These are phyloP conservation scores for Termitomyces sp. DNA, from an alignment of 768 basidiomycete species.

Conservation along the genomic window DNA sequence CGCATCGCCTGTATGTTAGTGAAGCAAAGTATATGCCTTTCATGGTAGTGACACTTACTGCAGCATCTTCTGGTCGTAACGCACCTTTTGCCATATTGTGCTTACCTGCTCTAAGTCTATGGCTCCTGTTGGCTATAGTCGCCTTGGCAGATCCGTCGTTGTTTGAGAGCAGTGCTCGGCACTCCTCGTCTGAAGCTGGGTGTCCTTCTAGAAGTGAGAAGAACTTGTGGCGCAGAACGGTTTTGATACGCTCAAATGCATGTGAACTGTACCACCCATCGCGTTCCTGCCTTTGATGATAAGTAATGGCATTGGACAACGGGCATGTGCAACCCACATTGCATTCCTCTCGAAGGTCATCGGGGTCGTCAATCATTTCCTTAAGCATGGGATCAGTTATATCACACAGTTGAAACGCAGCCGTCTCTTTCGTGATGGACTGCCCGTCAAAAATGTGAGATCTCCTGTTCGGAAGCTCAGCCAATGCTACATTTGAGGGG, in stretches of 20 bases:
- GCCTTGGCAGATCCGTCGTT: constrained; percentile 39
- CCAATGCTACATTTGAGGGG: not conserved
- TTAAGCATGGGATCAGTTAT: constrained; percentile 84
- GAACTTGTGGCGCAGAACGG: constrained; percentile 82
- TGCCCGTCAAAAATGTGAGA: constrained; percentile 91
- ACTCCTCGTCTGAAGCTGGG: constrained; percentile 71
- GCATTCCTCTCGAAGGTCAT: constrained; percentile 67
- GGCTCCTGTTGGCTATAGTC: constrained; percentile 39
- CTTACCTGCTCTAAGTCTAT: constrained; percentile 64
- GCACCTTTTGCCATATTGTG: constrained; percentile 92
- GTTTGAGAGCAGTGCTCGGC: constrained; percentile 55
- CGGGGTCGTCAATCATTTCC: constrained; percentile 73
- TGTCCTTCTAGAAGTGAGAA: constrained; percentile 75
- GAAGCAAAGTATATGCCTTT: not conserved
- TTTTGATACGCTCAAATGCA: constrained; percentile 81
- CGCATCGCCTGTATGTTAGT: constrained; percentile 54
- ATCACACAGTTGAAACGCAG: constrained; percentile 93
- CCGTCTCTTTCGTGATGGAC: constrained; percentile 77
- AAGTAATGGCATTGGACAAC: not conserved
- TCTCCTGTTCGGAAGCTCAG: constrained; percentile 34
- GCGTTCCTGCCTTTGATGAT: constrained; percentile 51
- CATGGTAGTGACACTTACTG: constrained; percentile 45
- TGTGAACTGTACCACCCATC: constrained; percentile 88
- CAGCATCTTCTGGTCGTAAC: constrained; percentile 77
- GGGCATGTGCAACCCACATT: constrained; percentile 50